Evolutionary conservation across 176 grass and related monocot species (phyloP), one percentile per base, ranked within the genome.

Genomic region (Otatea glauca): DNA sequence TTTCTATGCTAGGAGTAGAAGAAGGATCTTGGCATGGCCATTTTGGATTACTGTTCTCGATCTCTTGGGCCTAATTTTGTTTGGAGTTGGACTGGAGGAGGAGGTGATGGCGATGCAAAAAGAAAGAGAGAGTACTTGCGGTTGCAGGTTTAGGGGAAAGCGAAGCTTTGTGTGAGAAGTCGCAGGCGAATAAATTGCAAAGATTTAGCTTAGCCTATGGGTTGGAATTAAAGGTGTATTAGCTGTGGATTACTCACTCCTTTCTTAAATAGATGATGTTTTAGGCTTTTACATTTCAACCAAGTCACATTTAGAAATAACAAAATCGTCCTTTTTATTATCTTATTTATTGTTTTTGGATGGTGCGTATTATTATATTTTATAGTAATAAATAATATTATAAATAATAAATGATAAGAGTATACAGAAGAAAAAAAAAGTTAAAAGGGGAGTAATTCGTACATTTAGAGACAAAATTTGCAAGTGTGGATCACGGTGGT

Each of bases 161-260:
- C 80, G 75, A 81, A 89, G 69, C 81, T 90, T 80, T 82, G 80
- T 45, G 76, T 84, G 85, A 86, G 75, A 56, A 68, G 85, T 13
- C 47, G 32, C 14, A 1, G 12, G 47, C 45, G 27, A 53, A 72
- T 84, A 69, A 87, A 75, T 58, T 17, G 59, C 68, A 35, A 50
- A 1, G 50, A 48, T 64, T 66, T 9, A 67, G 35, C 47, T n/a
- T 38, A 24, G 43, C 2, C 17, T 65, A 59, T 47, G 56, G 27
- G 70, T 38, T 78, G 23, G 48, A 54, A 38, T 8, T n/a, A 27
- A 17, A 15, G 24, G 66, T 59, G 55, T 8, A 70, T 75, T 87
- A 81, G 78, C 78, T 87, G 61, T 25, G 86, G 78, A 72, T 88
- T 82, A n/a, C n/a, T n/a, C n/a, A n/a, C n/a, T n/a, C n/a, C n/a